phyloP scores from a whole-genome alignment of 805 yeast genomes.

The Candida vaughaniae region DNA sequence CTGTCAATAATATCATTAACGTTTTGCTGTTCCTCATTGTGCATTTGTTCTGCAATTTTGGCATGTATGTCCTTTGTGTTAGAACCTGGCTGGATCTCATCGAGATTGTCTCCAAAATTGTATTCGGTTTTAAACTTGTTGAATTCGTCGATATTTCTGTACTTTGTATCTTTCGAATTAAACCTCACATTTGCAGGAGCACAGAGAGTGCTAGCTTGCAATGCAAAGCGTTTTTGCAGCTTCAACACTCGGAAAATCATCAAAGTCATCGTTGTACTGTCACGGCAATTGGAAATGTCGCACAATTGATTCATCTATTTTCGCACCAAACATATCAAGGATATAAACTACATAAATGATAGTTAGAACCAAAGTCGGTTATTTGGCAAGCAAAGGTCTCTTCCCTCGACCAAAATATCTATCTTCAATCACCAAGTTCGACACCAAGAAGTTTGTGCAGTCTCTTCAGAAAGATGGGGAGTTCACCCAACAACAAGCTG shows the following conservation, averaged over 20 bases:
- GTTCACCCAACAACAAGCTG: conserved; percentile 73
- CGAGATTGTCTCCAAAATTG: conserved; percentile 9
- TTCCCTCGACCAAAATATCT: too few species aligned
- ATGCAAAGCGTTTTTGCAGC: too few species aligned
- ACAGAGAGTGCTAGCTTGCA: too few species aligned
- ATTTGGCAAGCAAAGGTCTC: too few species aligned
- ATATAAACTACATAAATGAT: too few species aligned
- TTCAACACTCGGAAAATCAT: too few species aligned
- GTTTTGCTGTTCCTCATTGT: conserved; percentile 15
- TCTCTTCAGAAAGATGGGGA: conserved; percentile 65
- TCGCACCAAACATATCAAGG: too few species aligned
- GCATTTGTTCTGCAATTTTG: conserved; percentile 13
- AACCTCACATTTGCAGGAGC: too few species aligned
- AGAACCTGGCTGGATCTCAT: conserved; percentile 7
- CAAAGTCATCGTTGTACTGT: too few species aligned
- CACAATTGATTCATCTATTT: too few species aligned
- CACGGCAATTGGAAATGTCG: too few species aligned
- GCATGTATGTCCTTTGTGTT: conserved; percentile 10
- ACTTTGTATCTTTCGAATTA: conserved; percentile 8
- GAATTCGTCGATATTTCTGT: conserved; percentile 33
- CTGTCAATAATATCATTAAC: conserved; percentile 25
- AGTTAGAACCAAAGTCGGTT: too few species aligned
- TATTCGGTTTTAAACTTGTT: conserved; percentile 28
- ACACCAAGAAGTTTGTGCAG: conserved; percentile 72
- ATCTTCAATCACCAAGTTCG: conserved; percentile 50